A percentile compares a stretch with the other conserved stretches of the same genome.
Conservation (phyloP, 179 eudicot species). For the Pouteria campechiana region DNA sequence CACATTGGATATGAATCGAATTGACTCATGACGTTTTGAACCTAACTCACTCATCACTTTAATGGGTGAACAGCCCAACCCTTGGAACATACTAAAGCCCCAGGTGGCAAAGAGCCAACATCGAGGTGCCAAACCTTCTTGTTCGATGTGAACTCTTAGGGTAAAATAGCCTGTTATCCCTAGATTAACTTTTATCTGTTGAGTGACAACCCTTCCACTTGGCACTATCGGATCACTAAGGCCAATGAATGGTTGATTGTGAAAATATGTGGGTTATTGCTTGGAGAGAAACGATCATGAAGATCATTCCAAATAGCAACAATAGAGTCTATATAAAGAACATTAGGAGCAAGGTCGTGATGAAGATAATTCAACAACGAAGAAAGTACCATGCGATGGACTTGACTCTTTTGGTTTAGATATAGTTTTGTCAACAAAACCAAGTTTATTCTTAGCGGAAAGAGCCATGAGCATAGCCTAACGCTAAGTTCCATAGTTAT, state of each 20-base stretch:
- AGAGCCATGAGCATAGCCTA: background rate
- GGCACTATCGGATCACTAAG: background rate
- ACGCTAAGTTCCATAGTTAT: background rate
- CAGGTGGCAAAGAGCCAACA: slow-evolving; percentile 10
- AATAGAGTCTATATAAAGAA: background rate
- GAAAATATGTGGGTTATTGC: background rate
- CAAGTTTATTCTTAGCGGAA: too few species aligned
- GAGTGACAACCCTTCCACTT: slow-evolving; percentile 5
- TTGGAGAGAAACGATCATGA: background rate
- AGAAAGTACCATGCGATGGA: background rate
- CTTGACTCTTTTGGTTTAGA: too few species aligned
- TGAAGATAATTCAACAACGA: background rate
- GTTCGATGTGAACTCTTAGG: slow-evolving; percentile 1
- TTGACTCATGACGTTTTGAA: slow-evolving; percentile 6
- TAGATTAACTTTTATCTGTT: slow-evolving; percentile 4
- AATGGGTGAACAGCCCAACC: slow-evolving; percentile 12
- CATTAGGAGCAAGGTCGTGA: background rate
- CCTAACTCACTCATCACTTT: slow-evolving; percentile 12
- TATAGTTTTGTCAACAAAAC: too few species aligned
- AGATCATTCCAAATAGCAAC: background rate
- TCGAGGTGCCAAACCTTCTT: slow-evolving; percentile 6
- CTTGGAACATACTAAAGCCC: slow-evolving; percentile 11
- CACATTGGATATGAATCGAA: too few species aligned
- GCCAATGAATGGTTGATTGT: background rate
- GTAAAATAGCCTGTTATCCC: slow-evolving; percentile 3